phyloP scores from a whole-genome alignment of 345 rosid species.

The Heritiera littoralis region DNA sequence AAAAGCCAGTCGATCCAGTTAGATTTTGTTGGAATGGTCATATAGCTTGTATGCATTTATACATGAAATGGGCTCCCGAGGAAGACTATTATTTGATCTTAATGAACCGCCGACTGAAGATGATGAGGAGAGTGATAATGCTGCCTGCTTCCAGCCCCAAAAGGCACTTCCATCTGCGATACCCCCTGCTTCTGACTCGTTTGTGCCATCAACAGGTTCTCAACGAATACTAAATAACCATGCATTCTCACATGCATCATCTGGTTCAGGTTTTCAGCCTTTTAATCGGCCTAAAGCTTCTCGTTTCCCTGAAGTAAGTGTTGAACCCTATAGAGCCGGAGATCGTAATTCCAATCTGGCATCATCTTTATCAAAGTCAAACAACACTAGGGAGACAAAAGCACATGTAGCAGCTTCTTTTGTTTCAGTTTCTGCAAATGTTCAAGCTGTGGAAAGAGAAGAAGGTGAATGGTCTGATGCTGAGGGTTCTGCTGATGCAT shows the following conservation, averaged over 20 bases:
- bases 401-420: conserved; percentile 32
- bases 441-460: conserved; percentile 66
- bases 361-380: conserved; percentile 35
- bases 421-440: conserved; percentile 39
- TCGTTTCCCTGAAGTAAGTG: conserved; percentile 35
- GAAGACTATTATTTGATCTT: conserved; percentile 91
- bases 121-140: conserved; percentile 57
- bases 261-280: conserved; percentile 92
- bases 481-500: conserved; percentile 51
- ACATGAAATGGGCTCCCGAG: conserved; percentile 87
- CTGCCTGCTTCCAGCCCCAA: conserved; percentile 56
- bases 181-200: conserved; percentile 42
- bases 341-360: conserved; percentile 35
- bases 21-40: conserved; percentile 20
- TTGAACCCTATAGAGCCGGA: conserved; percentile 42
- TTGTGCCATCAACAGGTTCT: conserved; percentile 49
- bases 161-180: conserved; percentile 52
- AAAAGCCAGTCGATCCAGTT: conserved; percentile 14
- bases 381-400: conserved; percentile 37
- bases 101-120: conserved; percentile 94
- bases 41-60: conserved; percentile 69
- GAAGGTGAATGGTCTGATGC: conserved; percentile 96
- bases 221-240: conserved; percentile 52
- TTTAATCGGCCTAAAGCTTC: conserved; percentile 55
- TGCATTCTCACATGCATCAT: conserved; percentile 74